phyloP scores from a whole-genome alignment of 2,329 filamentous ascomycete species.

The Fusarium zealandicum region DNA sequence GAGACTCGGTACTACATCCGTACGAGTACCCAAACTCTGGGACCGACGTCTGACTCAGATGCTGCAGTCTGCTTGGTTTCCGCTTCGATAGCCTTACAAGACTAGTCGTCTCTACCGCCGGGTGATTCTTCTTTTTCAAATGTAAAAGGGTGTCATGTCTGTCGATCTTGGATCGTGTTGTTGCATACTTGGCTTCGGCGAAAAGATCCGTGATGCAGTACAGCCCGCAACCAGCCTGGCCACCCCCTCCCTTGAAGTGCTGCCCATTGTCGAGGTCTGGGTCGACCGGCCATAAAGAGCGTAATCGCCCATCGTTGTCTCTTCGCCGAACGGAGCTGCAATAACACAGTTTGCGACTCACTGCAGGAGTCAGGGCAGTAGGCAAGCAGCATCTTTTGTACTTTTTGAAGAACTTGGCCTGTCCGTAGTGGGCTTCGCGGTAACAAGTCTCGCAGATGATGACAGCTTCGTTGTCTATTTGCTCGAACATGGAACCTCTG shows the following conservation, averaged over 20 bases:
- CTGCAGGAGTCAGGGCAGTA: slow-evolving; percentile 35
- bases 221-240: slow-evolving; percentile 8
- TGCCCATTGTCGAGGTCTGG: neutral
- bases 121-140: slow-evolving; percentile 1
- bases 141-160: slow-evolving; percentile 15
- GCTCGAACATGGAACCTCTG: slow-evolving; percentile 40
- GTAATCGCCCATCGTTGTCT: slow-evolving; percentile 23
- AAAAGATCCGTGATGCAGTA: slow-evolving; percentile 23
- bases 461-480: slow-evolving; percentile 2
- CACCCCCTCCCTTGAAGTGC: slow-evolving; percentile 20
- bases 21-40: slow-evolving; percentile 34
- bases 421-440: slow-evolving; percentile 39
- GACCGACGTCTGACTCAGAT: slow-evolving; percentile 11
- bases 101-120: neutral
- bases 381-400: slow-evolving; percentile 47
- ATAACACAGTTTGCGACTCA: slow-evolving; percentile 39
- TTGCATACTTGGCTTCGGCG: slow-evolving; percentile 38
- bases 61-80: slow-evolving; percentile 4
- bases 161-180: slow-evolving; percentile 14
- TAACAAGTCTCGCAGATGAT: slow-evolving; percentile 48
- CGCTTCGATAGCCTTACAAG: neutral
- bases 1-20: slow-evolving; percentile 17
- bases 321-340: slow-evolving; percentile 31
- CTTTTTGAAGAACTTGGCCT: slow-evolving; percentile 40
- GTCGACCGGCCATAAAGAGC: slow-evolving; percentile 32